Conservation (phyloP, 2,329 filamentous ascomycete genomes). For the Beauveria medogensis region DNA sequence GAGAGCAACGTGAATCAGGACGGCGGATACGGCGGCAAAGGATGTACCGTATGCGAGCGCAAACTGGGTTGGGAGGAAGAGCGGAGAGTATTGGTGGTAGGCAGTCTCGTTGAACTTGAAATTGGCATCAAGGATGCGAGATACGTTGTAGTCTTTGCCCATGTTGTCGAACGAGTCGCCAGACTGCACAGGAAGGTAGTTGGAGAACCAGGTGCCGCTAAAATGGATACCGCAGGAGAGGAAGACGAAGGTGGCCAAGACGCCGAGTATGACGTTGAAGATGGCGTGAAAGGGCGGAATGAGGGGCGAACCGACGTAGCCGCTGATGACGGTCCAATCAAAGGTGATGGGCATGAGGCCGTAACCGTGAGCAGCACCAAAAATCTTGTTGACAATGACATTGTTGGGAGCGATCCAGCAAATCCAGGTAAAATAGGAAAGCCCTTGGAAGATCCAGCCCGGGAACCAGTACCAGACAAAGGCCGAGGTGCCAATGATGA, state of each 20-base stretch:
- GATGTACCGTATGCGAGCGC: conserved; percentile 53
- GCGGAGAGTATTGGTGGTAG: conserved; percentile 57
- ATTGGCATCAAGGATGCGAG: conserved; percentile 48
- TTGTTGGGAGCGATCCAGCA: conserved; percentile 56
- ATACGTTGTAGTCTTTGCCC: conserved; percentile 50
- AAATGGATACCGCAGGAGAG: conserved; percentile 54
- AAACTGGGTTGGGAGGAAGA: conserved; percentile 57
- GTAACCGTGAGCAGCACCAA: conserved; percentile 49
- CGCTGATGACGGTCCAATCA: conserved; percentile 40
- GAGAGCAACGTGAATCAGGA: conserved; percentile 46
- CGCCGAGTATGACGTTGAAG: conserved; percentile 44
- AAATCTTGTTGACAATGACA: conserved; percentile 54
- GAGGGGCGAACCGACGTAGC: conserved; percentile 41
- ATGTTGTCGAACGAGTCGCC: conserved; percentile 58
- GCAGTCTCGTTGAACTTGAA: conserved; percentile 51
- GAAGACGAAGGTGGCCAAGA: conserved; percentile 46
- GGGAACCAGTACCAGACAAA: conserved; percentile 54
- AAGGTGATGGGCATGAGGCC: conserved; percentile 55
- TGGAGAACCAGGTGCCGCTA: conserved; percentile 46
- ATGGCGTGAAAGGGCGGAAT: conserved; percentile 48
- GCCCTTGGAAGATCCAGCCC: conserved; percentile 53
- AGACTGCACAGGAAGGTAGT: conserved; percentile 55
- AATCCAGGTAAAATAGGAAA: conserved; percentile 54
- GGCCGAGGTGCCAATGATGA: conserved; percentile 44
- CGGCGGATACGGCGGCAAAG: conserved; percentile 59